Evolutionary conservation across 345 rosid species (phyloP), one percentile per base, ranked within the genome.

Genomic region (Corchorus capsularis): DNA sequence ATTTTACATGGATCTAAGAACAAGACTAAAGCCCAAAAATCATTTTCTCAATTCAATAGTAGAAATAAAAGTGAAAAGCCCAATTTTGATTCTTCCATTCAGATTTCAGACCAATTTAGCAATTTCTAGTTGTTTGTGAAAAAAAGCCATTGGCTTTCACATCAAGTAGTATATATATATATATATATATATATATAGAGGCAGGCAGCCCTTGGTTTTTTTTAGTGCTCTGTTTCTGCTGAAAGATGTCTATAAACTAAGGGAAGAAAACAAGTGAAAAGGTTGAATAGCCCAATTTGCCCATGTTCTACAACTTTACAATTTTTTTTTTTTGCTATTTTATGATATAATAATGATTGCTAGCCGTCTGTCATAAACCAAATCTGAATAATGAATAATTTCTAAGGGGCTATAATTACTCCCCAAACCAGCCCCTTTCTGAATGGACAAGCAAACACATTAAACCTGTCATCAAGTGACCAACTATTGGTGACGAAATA

Each of bases 241-340:
- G 32, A 2, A 8, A 8, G 1, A 9, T 8, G 5, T 20, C 11
- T 11, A 35, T 62, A 62, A 35, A 62, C 16, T 13, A 62, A 35
- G 16, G 17, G 12, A 35, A 62, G 20, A 62, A 62, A 35, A 62
- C 45, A 35, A 17, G 15, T 0, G 12, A 63, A 39, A 16, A n/a
- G 66, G 49, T 39, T 17, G 47, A 39, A 63, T 19, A 6, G 46
- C 68, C 68, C 68, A 39, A 63, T 17, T 63, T 63, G 69, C 49
- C 49, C 32, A 63, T 8, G 49, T 63, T 41, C 50, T 17, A 61
- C 65, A 17, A 64, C 63, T 60, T 27, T 12, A 27, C 8, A 39
- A 16, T 20, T 39, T 6, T 65, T 19, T 35, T 17, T 9, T 66
- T 66, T 45, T 65, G 10, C 34, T 65, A 19, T 6, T 63, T 15